Evolutionary conservation across 2,329 filamentous ascomycete species (phyloP), one percentile per base, ranked within the genome.

Genomic region (Knufia fluminis): DNA sequence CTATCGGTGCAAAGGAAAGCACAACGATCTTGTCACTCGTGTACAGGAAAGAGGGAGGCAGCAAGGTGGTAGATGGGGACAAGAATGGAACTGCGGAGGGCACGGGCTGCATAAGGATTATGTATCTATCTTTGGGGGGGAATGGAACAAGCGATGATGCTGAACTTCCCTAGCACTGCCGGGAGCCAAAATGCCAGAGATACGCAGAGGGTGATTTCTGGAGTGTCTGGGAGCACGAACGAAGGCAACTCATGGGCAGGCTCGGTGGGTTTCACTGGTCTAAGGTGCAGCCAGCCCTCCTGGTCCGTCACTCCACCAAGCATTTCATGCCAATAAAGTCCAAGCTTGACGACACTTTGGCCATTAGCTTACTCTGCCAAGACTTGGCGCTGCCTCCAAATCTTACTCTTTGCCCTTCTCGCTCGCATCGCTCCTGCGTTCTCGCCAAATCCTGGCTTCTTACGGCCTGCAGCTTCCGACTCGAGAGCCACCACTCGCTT

Each of bases 91-190:
- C n/a, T n/a, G 9, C 2, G 33, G 32, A 14, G 33, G 22, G n/a
- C 44, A 46, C 20, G 44, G 31, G 44, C 32, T 38, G 44, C 44
- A 46, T 46, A 46, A 46, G n/a, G 24, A 19, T 46, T 33, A 33
- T 33, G 42, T 46, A 35, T 19, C 42, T 31, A 45, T 33, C 24
- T 20, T 32, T 45, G 19, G 3, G 33, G 42, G n/a, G 26, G 26
- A 19, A 28, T 12, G 26, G 28, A 45, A 17, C 19, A 20, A 46
- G 44, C 32, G 44, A 46, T 19, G 31, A 46, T 36, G 32, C 2
- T 23, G 33, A 19, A 2, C 6, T 32, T 36, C 20, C 31, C 44
- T 17, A 39, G 31, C 42, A 23, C 44, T 38, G 32, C 22, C 44
- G 44, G 44, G 12, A 46, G 26, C 6, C 28, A 20, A 44, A 44